phyloP scores from a whole-genome alignment of 2,329 filamentous ascomycete genomes.

The Penicillium freii region DNA sequence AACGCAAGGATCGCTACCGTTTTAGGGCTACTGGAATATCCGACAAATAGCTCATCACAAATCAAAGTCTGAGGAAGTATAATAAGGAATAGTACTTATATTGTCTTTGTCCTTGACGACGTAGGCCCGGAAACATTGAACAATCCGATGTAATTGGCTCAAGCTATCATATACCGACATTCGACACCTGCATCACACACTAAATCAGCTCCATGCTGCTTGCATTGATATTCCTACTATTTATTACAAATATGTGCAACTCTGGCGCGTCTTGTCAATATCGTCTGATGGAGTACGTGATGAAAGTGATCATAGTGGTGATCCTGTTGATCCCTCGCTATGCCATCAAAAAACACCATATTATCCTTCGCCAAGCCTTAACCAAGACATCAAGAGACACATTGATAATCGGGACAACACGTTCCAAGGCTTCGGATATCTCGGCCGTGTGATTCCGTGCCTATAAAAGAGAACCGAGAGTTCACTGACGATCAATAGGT shows the following conservation, averaged over 20 bases:
- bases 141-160: background rate
- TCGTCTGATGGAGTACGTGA: background rate
- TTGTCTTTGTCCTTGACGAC: background rate
- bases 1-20: conserved; percentile 26
- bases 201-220: background rate
- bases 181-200: background rate
- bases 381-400: background rate
- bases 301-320: background rate
- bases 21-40: background rate
- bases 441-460: background rate
- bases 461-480: background rate
- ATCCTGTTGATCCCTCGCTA: background rate
- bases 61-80: background rate
- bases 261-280: background rate
- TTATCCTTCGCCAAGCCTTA: conserved; percentile 9
- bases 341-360: background rate
- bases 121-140: background rate
- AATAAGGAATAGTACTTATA: background rate
- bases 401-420: background rate
- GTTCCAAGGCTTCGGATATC: background rate
- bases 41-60: background rate
- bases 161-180: background rate
- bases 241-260: background rate
- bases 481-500: conserved; percentile 17
- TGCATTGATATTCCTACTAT: background rate